Evolutionary conservation across 2,329 filamentous ascomycete genomes (phyloP), one percentile per base, ranked within the genome.

Genomic region (Fusarium pininemorale): DNA sequence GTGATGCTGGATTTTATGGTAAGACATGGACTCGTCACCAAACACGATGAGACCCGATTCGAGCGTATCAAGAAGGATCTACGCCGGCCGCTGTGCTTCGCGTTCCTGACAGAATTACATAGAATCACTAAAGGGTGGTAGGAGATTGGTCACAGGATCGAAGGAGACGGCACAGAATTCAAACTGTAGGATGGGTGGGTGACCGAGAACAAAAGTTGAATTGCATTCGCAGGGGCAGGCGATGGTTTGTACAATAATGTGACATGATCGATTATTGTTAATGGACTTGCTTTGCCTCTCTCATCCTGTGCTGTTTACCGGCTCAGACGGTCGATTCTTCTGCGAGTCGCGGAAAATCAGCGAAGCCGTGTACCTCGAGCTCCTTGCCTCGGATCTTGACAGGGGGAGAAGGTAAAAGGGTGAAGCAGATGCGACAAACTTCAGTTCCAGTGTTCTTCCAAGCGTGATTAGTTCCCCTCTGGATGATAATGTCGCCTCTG

Each of bases 1-100:
- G 81, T 82, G n/a, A 83, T 83, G 79, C 72, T 84, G 30, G 81
- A 83, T 50, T 84, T 83, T 56, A 64, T 84, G 44, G 63, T 81
- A 18, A 79, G 81, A 24, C 79, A 79, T 62, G 74, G 77, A 9
- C 76, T 79, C 39, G 66, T 82, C 45, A 72, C 55, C 16, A 72
- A 70, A 13, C 66, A 62, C 4, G 76, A 80, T 9, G 78, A 80
- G 42, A 71, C 67, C 28, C 67, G 71, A 10, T 77, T 76, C 24
- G 63, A 62, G 4, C 51, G 70, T 7, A 73, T 82, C 41, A 60
- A 55, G n/a, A 50, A 63, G 12, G 74, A 73, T 14, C 70, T 82
- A 32, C 75, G 69, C 20, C 73, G 76, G 35, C 61, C 73, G 37
- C 66, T 82, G 10, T 79, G 81, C 6, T 81, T 82, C 62, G 57